Percentiles rank a stretch among this genome's conserved stretches.
Evolutionary conservation across 305 asterid genomes (phyloP).

Genomic region (Solanum aculeatissimum): DNA sequence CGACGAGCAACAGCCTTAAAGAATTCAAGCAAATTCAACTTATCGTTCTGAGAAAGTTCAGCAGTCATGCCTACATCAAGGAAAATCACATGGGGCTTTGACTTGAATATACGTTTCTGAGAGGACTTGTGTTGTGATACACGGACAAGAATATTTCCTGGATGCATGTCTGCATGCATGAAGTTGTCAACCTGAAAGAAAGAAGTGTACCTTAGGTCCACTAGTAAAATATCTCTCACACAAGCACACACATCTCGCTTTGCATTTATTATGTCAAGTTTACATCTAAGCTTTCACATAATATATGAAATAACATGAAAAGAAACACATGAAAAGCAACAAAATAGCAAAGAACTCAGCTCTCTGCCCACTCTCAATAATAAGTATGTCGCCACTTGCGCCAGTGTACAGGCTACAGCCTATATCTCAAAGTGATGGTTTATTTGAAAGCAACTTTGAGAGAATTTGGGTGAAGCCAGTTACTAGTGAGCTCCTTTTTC

Average conservation of each 20-base stretch:
- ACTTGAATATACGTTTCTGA: slow-evolving; percentile 57
- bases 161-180: slow-evolving; percentile 99
- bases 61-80: slow-evolving; percentile 99
- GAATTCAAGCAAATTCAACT: slow-evolving; percentile 61
- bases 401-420: neutral
- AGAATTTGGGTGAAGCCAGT: neutral
- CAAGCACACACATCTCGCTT: neutral
- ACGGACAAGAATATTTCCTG: slow-evolving; percentile 97
- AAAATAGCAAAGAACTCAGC: neutral
- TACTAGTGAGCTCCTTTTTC: neutral
- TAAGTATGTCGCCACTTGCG: neutral
- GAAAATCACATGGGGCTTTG: slow-evolving; percentile 86
- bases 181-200: slow-evolving; percentile 87
- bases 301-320: neutral
- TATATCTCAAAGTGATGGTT: neutral
- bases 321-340: neutral
- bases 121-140: slow-evolving; percentile 40
- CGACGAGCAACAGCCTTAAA: slow-evolving; percentile 85
- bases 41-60: slow-evolving; percentile 73
- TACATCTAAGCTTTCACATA: neutral
- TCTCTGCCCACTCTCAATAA: neutral
- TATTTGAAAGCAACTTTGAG: neutral
- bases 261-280: neutral
- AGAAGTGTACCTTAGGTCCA: slow-evolving; percentile 1
- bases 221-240: neutral